Base-by-base conservation (phyloP, 768 basidiomycete genomes). In the Tricholoma saponaceum region DNA sequence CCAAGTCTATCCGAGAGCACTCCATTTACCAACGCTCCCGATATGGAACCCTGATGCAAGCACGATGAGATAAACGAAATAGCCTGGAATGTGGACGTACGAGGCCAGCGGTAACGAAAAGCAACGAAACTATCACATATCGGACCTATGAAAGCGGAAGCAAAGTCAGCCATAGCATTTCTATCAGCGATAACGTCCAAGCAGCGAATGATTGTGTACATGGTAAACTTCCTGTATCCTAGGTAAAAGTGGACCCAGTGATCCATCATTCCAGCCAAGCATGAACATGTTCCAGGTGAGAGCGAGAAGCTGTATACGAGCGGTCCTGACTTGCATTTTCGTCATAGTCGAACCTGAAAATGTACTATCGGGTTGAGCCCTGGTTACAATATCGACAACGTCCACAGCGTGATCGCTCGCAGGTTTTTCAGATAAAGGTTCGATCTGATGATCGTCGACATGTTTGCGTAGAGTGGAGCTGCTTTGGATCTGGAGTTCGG, bases 181-280 rank as follows among this genome's bases (percentile, higher is more conserved):
- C n/a, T n/a, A n/a, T n/a, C n/a, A n/a, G n/a, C n/a, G n/a, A n/a
- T 35, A 35, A 35, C 9, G 5, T 13, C 12, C 35, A 37, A 16
- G 35, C 35, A 16, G 14, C 35, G n/a, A 37, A 37, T 16, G 14
- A 37, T 16, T 4, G 12, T n/a, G n/a, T n/a, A n/a, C n/a, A n/a
- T n/a, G n/a, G n/a, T n/a, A n/a, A n/a, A n/a, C n/a, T n/a, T n/a
- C 67, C 67, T 89, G 89, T 43, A 93, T 85, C 10, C 83, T 77
- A 1, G 88, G 90, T 3, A 93, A 69, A 22, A 94, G 70, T 1
- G 91, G 89, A 0, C 91, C 91, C 10, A 83, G 81, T 0, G 84
- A 79, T 16, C 84, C 86, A 67, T 91, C 90, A 63, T 87, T 90
- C 89, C 89, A 92, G 14, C 91, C 91, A 13, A 78, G 78, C 3